These are phyloP conservation scores for Globisporangium cylindrosporum DNA, from an alignment of 352 stramenopile genomes.

Conservation along the genomic window DNA sequence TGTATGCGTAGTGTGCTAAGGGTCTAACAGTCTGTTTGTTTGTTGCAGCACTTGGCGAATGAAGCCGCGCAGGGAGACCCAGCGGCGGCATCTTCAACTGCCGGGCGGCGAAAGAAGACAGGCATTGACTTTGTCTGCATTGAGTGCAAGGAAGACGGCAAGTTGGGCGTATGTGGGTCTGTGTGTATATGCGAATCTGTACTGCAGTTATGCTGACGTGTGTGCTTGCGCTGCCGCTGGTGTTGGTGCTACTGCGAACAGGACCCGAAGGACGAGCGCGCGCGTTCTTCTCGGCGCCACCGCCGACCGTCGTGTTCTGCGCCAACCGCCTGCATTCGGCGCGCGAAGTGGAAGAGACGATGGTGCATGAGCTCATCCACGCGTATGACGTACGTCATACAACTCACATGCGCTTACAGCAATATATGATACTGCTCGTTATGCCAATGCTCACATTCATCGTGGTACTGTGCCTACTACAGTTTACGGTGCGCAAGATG, in stretches of 20 bases:
- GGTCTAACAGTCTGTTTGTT: conserved; percentile 4
- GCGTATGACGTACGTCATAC: conserved; percentile 64
- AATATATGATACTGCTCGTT: neutral
- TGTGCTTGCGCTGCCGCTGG: neutral
- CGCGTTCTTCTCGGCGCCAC: conserved; percentile 81
- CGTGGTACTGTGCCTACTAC: neutral
- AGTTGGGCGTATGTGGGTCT: conserved; percentile 7
- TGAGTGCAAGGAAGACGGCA: conserved; percentile 65
- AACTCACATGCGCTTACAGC: neutral
- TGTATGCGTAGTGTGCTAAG: neutral
- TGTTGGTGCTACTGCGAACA: conserved; percentile 16
- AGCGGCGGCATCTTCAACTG: conserved; percentile 3
- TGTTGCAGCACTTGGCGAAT: conserved; percentile 42
- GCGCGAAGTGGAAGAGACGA: conserved; percentile 75
- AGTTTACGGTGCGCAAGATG: conserved; percentile 86
- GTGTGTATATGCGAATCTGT: neutral
- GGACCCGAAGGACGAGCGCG: conserved; percentile 71
- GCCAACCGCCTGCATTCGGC: conserved; percentile 73
- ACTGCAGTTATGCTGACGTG: neutral
- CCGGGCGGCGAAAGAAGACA: conserved; percentile 11
- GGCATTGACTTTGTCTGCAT: conserved; percentile 76
- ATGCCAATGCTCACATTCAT: neutral
- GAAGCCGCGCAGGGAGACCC: conserved; percentile 30
- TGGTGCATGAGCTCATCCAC: conserved; percentile 86
- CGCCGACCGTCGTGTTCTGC: conserved; percentile 80